Evolutionary conservation across 129 eudicot genomes (phyloP).

Genomic region (Pulicaria dysenterica): DNA sequence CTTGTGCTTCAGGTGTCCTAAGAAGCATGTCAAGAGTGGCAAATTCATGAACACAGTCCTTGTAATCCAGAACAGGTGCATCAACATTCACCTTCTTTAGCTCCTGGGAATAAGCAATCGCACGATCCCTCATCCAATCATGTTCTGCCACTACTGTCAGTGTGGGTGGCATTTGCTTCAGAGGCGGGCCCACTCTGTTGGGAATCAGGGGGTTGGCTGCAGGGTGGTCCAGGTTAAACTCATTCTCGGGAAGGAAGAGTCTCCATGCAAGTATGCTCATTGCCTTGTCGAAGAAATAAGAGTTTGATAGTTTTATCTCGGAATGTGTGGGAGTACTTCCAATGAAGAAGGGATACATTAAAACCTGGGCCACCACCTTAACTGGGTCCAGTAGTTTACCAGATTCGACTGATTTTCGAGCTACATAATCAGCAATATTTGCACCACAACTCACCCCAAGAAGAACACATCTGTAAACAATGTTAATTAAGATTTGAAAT

Average conservation of each 20-base stretch:
- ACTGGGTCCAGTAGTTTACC: slow-evolving; percentile 80
- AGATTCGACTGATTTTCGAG: slow-evolving; percentile 76
- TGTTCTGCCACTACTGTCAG: slow-evolving; percentile 83
- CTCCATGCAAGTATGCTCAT: slow-evolving; percentile 91
- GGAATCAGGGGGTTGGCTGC: slow-evolving; percentile 83
- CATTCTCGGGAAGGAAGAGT: slow-evolving; percentile 74
- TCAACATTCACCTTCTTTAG: slow-evolving; percentile 84
- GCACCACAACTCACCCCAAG: slow-evolving; percentile 95
- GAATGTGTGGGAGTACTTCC: slow-evolving; percentile 89
- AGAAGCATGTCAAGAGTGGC: slow-evolving; percentile 97
- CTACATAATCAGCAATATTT: slow-evolving; percentile 85
- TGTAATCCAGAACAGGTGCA: slow-evolving; percentile 92
- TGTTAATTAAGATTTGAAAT: slow-evolving; percentile 4
- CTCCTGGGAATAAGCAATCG: slow-evolving; percentile 89
- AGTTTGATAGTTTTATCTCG: slow-evolving; percentile 81
- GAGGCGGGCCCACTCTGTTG: slow-evolving; percentile 66
- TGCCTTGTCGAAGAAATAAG: slow-evolving; percentile 86
- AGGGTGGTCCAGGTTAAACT: slow-evolving; percentile 89
- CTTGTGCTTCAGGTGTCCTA: slow-evolving; percentile 88
- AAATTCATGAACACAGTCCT: slow-evolving; percentile 95
- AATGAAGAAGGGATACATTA: slow-evolving; percentile 94
- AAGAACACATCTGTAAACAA: slow-evolving; percentile 72
- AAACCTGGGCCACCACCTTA: slow-evolving; percentile 86
- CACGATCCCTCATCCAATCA: slow-evolving; percentile 98
- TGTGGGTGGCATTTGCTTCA: slow-evolving; percentile 90